Evolutionary conservation across 2,329 filamentous ascomycete species (phyloP).

Genomic region (Dothistroma septosporum): DNA sequence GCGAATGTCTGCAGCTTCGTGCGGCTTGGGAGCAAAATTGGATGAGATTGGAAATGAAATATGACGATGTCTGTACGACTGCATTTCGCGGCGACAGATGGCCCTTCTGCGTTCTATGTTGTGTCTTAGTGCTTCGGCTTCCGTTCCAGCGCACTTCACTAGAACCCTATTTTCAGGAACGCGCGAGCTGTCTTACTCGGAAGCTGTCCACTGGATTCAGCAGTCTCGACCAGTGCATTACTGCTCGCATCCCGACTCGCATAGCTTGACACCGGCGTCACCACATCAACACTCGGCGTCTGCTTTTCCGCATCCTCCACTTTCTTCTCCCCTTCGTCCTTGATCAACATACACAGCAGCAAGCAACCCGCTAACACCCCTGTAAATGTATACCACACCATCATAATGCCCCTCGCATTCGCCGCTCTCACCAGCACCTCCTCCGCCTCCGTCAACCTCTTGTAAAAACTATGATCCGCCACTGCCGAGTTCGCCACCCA

Average conservation of each 20-base stretch:
- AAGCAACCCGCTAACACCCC: conserved; percentile 15
- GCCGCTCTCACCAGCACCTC: conserved; percentile 7
- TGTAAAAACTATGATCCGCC: conserved; percentile 9
- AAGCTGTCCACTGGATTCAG: not conserved
- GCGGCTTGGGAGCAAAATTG: not conserved
- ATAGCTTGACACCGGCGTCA: not conserved
- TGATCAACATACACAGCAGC: conserved; percentile 13
- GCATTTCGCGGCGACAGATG: too few species aligned
- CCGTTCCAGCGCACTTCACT: too few species aligned
- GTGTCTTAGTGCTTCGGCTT: too few species aligned
- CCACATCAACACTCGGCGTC: not conserved
- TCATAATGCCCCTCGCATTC: conserved; percentile 14
- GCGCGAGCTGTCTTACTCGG: too few species aligned
- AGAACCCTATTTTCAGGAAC: too few species aligned
- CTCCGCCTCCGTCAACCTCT: conserved; percentile 2
- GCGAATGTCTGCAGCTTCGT: not conserved
- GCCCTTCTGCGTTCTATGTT: too few species aligned
- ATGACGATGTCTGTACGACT: too few species aligned
- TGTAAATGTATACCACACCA: conserved; percentile 14
- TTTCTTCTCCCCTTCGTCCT: conserved; percentile 1
- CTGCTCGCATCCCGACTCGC: not conserved
- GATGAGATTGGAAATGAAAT: not conserved
- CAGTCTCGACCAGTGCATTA: not conserved
- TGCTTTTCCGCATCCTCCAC: not conserved
- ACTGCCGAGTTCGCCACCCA: conserved; percentile 12